phyloP scores from a whole-genome alignment of 345 rosid genomes.

The Atalantia buxifolia region DNA sequence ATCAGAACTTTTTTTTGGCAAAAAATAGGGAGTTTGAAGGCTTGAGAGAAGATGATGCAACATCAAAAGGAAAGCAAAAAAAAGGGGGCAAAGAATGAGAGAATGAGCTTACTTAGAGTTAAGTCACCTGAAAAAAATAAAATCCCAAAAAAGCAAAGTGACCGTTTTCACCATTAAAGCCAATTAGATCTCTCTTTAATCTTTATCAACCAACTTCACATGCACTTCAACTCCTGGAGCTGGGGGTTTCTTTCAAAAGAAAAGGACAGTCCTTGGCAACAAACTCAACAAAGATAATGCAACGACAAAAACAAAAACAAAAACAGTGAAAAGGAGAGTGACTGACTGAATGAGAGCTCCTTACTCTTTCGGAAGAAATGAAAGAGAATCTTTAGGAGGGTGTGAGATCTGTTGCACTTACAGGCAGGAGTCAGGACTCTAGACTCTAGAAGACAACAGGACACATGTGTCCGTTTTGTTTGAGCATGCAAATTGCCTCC shows the following conservation, averaged over 20 bases:
- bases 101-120: background rate
- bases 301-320: background rate
- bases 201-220: conserved; percentile 51
- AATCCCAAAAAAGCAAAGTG: conserved; percentile 14
- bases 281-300: conserved; percentile 12
- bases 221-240: conserved; percentile 32
- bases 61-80: background rate
- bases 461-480: conserved; percentile 27
- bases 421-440: background rate
- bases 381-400: conserved; percentile 31
- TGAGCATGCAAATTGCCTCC: conserved; percentile 22
- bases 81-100: conserved; percentile 4
- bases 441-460: conserved; percentile 12
- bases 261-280: conserved; percentile 28
- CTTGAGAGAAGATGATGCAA: background rate
- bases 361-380: conserved; percentile 18
- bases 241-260: conserved; percentile 38
- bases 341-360: background rate
- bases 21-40: background rate
- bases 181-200: conserved; percentile 16
- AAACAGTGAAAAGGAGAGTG: background rate
- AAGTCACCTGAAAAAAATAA: conserved; percentile 38
- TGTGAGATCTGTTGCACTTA: conserved; percentile 20
- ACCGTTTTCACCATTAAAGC: conserved; percentile 10
- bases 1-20: background rate